A percentile compares a stretch with the other conserved stretches of the same genome.
Evolutionary conservation across 2,329 filamentous ascomycete species (phyloP).

Genomic region (Diaporthe citrichinensis): DNA sequence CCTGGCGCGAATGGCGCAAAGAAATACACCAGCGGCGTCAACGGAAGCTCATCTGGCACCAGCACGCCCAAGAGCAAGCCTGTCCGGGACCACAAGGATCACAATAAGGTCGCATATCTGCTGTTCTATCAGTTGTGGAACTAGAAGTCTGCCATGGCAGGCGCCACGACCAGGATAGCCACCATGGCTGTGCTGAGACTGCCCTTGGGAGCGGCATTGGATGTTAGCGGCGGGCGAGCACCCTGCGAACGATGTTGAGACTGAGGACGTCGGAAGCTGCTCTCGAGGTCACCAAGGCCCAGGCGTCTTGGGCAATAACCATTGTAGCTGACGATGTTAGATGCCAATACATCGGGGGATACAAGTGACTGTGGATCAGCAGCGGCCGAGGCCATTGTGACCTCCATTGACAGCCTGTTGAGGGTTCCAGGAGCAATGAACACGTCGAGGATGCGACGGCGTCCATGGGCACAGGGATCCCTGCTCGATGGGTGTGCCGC

Average conservation of each 20-base stretch:
- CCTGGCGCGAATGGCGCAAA: conserved; percentile 74
- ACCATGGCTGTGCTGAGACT: neutral
- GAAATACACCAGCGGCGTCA: conserved; percentile 81
- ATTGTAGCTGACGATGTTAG: neutral
- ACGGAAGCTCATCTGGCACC: conserved; percentile 69
- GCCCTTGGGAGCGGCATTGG: neutral
- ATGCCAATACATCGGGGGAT: neutral
- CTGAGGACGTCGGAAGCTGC: neutral
- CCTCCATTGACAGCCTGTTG: neutral
- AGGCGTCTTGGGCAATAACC: neutral
- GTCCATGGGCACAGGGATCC: neutral
- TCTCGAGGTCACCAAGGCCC: neutral
- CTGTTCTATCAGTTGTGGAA: conserved; percentile 82
- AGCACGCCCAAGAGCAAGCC: conserved; percentile 70
- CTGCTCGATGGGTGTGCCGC: neutral
- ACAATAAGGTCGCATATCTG: conserved; percentile 98
- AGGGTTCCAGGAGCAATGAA: neutral
- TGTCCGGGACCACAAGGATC: conserved; percentile 77
- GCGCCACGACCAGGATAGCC: neutral
- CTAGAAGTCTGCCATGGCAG: conserved; percentile 16
- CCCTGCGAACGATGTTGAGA: neutral
- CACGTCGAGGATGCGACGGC: neutral
- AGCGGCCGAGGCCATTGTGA: neutral
- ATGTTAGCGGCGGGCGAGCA: neutral
- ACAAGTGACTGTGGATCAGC: neutral